Evolutionary conservation across 106 monocot genomes (phyloP).

Genomic region (Dioscorea zingiberensis): DNA sequence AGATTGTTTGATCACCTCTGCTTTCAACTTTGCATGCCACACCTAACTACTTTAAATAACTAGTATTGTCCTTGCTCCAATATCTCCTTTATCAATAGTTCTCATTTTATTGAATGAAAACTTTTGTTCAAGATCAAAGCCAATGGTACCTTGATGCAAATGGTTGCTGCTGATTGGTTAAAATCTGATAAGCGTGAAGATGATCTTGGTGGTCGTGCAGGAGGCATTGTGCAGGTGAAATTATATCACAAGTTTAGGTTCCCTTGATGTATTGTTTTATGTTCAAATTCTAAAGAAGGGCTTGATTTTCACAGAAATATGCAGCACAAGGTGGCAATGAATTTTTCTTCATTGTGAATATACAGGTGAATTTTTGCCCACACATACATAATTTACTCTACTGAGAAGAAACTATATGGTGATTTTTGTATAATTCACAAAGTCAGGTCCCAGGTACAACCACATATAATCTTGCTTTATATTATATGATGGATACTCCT

Average conservation of each 20-base stretch:
- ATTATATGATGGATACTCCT: constrained; percentile 44
- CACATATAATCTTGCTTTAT: constrained; percentile 40
- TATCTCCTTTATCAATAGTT: background rate
- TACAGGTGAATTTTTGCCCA: constrained; percentile 21
- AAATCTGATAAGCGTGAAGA: constrained; percentile 95
- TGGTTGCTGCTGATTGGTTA: constrained; percentile 96
- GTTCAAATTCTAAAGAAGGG: background rate
- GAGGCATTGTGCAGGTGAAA: constrained; percentile 84
- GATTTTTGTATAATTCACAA: background rate
- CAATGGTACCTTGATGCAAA: constrained; percentile 77
- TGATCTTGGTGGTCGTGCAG: constrained; percentile 75
- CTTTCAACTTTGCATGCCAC: too few relatives aligned
- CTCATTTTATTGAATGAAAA: background rate
- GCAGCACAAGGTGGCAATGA: constrained; percentile 40
- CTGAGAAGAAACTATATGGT: too few relatives aligned
- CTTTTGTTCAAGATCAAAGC: constrained; percentile 61
- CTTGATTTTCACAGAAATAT: constrained; percentile 34
- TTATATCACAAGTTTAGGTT: background rate
- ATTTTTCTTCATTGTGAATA: constrained; percentile 47
- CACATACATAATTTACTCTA: too few relatives aligned
- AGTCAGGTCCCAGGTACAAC: constrained; percentile 51
- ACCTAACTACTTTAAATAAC: too few relatives aligned
- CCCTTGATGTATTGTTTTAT: background rate
- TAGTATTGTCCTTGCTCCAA: too few relatives aligned
- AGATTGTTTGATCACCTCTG: too few relatives aligned